A percentile compares a stretch with the other conserved stretches of the same genome.
These are phyloP conservation scores for Coniferiporia sulphurascens DNA, from an alignment of 1,284 basidiomycete genomes.

Conservation along the genomic window DNA sequence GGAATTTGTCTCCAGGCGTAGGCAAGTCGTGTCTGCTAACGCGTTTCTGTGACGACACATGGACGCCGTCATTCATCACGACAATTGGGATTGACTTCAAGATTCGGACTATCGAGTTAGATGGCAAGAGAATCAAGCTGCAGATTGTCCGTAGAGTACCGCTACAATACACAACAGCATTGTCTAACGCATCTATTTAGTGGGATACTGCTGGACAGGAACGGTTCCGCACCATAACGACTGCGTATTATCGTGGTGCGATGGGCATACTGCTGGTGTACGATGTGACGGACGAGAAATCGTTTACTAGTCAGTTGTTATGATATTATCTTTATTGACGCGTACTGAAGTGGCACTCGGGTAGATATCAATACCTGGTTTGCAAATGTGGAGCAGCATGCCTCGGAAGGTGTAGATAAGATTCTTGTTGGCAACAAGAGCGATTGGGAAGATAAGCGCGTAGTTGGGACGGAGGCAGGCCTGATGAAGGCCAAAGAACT, in stretches of 20 bases:
- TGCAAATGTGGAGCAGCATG: conserved; percentile 97
- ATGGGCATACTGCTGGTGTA: conserved; percentile 99
- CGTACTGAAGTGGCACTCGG: not conserved
- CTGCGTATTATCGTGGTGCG: conserved; percentile 99
- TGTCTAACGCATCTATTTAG: conserved; percentile 37
- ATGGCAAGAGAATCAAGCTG: conserved; percentile 93
- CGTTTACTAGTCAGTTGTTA: conserved; percentile 83
- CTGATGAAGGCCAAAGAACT: conserved; percentile 82
- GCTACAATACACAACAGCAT: conserved; percentile 11
- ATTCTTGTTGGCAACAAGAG: conserved; percentile 99
- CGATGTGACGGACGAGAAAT: conserved; percentile 97
- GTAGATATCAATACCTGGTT: conserved; percentile 99
- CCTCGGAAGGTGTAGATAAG: conserved; percentile 98
- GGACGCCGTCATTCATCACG: conserved; percentile 99
- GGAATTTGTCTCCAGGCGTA: conserved; percentile 56
- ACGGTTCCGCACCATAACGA: conserved; percentile 98
- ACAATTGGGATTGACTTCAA: conserved; percentile 98
- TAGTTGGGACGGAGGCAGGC: conserved; percentile 83
- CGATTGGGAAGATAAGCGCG: conserved; percentile 97
- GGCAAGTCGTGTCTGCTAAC: conserved; percentile 98
- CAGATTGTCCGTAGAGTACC: conserved; percentile 71
- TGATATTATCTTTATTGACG: not conserved
- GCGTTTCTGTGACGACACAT: conserved; percentile 99
- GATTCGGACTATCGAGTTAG: conserved; percentile 95
- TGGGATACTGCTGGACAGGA: conserved; percentile 99